A percentile compares a stretch with the other conserved stretches of the same genome.
These are phyloP conservation scores for Helotiales sp. DNA, from an alignment of 2,329 filamentous ascomycete genomes.

Conservation along the genomic window DNA sequence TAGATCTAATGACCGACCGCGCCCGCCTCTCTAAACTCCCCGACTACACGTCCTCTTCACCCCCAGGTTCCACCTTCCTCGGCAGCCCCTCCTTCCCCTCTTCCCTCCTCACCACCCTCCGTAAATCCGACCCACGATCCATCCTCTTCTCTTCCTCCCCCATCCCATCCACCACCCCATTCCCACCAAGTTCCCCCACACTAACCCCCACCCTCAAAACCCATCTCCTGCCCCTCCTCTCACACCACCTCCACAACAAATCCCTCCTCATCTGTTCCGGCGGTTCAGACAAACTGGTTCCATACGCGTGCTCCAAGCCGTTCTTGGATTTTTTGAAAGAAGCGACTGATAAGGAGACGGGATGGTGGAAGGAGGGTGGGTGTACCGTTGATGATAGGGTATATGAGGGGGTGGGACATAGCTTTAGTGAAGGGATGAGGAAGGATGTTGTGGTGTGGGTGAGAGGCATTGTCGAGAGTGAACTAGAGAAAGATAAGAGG, in stretches of 20 bases:
- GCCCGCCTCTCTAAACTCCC: constrained; percentile 71
- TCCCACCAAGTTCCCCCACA: constrained; percentile 29
- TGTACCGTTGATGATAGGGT: constrained; percentile 68
- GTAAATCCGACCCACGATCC: constrained; percentile 74
- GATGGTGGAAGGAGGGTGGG: constrained; percentile 59
- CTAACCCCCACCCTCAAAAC: constrained; percentile 49
- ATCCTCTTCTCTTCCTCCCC: constrained; percentile 65
- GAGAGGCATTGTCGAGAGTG: constrained; percentile 43
- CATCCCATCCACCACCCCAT: no score
- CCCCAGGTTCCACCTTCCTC: constrained; percentile 64
- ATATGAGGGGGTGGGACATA: constrained; percentile 71
- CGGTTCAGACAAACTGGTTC: constrained; percentile 72
- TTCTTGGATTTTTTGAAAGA: constrained; percentile 67
- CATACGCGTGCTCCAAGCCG: constrained; percentile 63
- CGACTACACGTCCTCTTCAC: constrained; percentile 60
- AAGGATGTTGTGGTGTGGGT: constrained; percentile 69
- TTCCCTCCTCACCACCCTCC: constrained; percentile 66
- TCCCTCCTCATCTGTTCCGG: constrained; percentile 69
- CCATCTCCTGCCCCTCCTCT: constrained; percentile 52
- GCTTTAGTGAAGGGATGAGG: constrained; percentile 71
- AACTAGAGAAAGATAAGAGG: not conserved
- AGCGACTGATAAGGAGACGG: constrained; percentile 45
- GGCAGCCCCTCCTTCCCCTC: constrained; percentile 79
- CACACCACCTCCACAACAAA: constrained; percentile 62
- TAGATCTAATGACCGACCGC: constrained; percentile 74